Conservation (phyloP, 176 grass and related monocot species). For the Avena sativa region DNA sequence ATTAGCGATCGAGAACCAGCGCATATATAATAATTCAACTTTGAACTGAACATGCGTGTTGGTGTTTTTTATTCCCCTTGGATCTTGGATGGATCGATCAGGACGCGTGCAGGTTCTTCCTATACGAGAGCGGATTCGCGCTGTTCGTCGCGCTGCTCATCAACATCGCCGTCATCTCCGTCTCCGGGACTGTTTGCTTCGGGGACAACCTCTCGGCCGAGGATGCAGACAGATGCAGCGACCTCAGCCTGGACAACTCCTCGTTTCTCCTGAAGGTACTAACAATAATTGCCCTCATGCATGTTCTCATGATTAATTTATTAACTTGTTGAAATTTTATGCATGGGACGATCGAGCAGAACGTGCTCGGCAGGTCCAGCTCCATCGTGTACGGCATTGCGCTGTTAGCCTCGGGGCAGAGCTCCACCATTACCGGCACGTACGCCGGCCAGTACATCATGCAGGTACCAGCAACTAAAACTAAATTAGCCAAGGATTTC, state of each 20-base stretch:
- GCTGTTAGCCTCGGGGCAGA: conserved; percentile 20
- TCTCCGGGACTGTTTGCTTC: neutral
- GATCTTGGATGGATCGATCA: conserved; percentile 15
- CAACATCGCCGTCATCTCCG: conserved; percentile 12
- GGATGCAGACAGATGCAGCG: neutral
- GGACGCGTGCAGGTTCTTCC: conserved; percentile 60
- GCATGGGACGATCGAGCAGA: neutral
- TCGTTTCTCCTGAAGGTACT: conserved; percentile 19
- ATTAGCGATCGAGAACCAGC: neutral
- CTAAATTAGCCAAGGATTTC: neutral
- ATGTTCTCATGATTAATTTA: neutral
- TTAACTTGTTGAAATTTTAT: neutral
- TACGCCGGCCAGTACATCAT: conserved; percentile 36
- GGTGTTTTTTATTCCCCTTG: neutral
- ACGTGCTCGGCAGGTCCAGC: conserved; percentile 18
- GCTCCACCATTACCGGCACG: conserved; percentile 22
- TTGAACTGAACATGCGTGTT: neutral
- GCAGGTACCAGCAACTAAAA: neutral
- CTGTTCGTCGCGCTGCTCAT: conserved; percentile 22
- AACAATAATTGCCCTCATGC: neutral
- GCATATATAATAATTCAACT: neutral
- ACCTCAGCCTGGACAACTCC: conserved; percentile 9
- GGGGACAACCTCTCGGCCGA: neutral
- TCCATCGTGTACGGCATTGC: conserved; percentile 21
- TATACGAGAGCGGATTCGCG: conserved; percentile 25